Conservation (phyloP, 2,329 filamentous ascomycete genomes). For the Fusarium sp. region DNA sequence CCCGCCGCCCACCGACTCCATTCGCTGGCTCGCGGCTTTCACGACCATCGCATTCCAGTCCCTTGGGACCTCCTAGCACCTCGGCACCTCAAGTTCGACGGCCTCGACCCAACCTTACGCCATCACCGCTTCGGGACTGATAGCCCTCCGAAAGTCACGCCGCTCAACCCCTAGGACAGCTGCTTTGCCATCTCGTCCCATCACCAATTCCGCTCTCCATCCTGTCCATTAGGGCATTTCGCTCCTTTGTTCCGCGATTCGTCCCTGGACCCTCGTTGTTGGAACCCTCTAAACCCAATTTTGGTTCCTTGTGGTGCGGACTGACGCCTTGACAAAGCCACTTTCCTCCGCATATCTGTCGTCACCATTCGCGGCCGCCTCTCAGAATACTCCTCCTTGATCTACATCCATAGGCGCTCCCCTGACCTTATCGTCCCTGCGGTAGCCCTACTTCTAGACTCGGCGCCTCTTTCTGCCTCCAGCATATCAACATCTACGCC, state of each 20-base stretch:
- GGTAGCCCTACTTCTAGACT: constrained; percentile 41
- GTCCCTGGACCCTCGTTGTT: constrained; percentile 20
- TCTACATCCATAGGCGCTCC: constrained; percentile 13
- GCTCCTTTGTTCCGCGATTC: constrained; percentile 17
- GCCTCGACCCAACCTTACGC: constrained; percentile 25
- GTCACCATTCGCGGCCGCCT: constrained; percentile 14
- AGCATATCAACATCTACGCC: constrained; percentile 36
- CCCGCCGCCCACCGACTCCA: constrained; percentile 25
- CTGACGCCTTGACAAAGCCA: constrained; percentile 33
- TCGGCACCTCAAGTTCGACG: constrained; percentile 25
- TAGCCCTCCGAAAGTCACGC: constrained; percentile 27
- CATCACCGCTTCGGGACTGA: constrained; percentile 38
- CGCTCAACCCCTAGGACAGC: constrained; percentile 19
- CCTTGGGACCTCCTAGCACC: constrained; percentile 23
- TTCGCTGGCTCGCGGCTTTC: constrained; percentile 31
- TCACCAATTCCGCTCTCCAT: constrained; percentile 27
- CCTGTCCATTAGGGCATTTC: constrained; percentile 15
- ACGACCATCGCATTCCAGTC: constrained; percentile 42
- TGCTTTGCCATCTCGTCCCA: constrained; percentile 15
- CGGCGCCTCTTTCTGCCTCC: constrained; percentile 35
- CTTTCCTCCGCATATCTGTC: constrained; percentile 22
- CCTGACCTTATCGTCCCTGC: constrained; percentile 23
- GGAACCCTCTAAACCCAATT: constrained; percentile 19
- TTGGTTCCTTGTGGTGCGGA: constrained; percentile 10
- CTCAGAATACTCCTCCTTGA: constrained; percentile 7